A percentile compares a stretch with the other conserved stretches of the same genome.
Conservation (phyloP, 495 filamentous ascomycete species). For the Penicillium salamii region DNA sequence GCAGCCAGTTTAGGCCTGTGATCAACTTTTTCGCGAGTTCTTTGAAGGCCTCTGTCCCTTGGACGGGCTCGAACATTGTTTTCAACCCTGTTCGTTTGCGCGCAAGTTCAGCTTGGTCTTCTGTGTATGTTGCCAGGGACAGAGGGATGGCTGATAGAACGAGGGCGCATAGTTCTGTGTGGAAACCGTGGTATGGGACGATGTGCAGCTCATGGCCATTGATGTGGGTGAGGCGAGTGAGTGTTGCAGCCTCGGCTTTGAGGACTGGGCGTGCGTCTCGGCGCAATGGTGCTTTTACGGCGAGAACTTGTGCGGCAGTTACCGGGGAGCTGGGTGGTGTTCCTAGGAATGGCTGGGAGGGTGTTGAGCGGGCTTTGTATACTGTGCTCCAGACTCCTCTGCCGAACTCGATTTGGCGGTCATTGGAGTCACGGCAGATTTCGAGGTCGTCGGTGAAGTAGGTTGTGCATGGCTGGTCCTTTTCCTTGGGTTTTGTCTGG, state of each 20-base stretch:
- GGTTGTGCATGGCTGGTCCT: conserved; percentile 13
- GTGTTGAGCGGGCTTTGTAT: conserved; percentile 40
- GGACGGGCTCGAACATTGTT: conserved; percentile 54
- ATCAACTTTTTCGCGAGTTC: conserved; percentile 49
- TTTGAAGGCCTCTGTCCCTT: conserved; percentile 38
- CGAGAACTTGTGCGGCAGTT: conserved; percentile 35
- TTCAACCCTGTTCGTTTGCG: conserved; percentile 25
- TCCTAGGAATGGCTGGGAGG: conserved; percentile 2
- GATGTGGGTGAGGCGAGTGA: conserved; percentile 45
- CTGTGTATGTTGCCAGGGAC: conserved; percentile 49
- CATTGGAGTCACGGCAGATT: conserved; percentile 25
- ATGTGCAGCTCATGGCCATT: conserved; percentile 37
- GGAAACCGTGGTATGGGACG: conserved; percentile 56
- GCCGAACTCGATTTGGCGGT: conserved; percentile 45
- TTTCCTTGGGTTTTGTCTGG: conserved; percentile 9
- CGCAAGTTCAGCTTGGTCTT: conserved; percentile 31
- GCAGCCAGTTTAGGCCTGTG: conserved; percentile 50
- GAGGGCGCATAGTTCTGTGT: conserved; percentile 45
- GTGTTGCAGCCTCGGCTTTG: conserved; percentile 47
- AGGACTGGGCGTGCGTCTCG: conserved; percentile 50
- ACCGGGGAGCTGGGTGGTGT: conserved; percentile 52
- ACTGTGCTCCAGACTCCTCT: conserved; percentile 62
- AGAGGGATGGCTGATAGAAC: conserved; percentile 53
- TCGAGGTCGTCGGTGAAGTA: conserved; percentile 38
- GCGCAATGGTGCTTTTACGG: conserved; percentile 53